Percentiles rank a stretch among this genome's conserved stretches.
Evolutionary conservation across 129 eudicot species (phyloP).

Genomic region (Dittrichia graveolens): DNA sequence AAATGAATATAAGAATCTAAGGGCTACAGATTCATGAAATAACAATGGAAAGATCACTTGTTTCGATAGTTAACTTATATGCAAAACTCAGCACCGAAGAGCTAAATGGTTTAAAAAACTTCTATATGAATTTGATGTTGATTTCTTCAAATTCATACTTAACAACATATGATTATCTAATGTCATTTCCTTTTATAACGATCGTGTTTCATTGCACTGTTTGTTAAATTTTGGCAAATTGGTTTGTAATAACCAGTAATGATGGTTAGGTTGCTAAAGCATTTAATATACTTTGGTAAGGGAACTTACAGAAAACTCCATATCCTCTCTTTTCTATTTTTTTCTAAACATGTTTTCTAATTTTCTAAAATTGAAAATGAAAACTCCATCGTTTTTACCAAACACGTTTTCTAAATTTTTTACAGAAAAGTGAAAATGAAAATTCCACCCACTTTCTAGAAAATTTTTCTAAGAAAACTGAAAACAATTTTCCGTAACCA

Average conservation of each 20-base stretch:
- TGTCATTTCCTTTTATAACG: background rate
- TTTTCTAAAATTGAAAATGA: too few relatives aligned
- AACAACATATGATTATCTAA: background rate
- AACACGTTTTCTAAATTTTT: too few relatives aligned
- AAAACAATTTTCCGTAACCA: too few relatives aligned
- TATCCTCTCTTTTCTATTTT: too few relatives aligned
- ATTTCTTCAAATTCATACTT: background rate
- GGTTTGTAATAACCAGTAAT: background rate
- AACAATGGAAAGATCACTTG: too few relatives aligned
- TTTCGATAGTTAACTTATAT: too few relatives aligned
- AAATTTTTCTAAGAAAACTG: too few relatives aligned
- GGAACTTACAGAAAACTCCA: too few relatives aligned
- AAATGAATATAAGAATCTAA: background rate
- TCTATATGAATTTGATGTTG: background rate
- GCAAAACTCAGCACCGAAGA: background rate
- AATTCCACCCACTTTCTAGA: too few relatives aligned
- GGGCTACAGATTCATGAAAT: background rate
- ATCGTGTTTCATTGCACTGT: background rate
- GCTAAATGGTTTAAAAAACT: background rate
- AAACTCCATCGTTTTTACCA: too few relatives aligned
- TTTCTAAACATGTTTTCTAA: too few relatives aligned
- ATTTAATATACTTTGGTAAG: background rate
- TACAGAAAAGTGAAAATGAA: too few relatives aligned
- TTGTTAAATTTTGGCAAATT: background rate
- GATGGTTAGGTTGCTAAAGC: background rate